Evolutionary conservation across 441 rosid genomes (phyloP).

Genomic region (Cnidoscolus chayamansa): DNA sequence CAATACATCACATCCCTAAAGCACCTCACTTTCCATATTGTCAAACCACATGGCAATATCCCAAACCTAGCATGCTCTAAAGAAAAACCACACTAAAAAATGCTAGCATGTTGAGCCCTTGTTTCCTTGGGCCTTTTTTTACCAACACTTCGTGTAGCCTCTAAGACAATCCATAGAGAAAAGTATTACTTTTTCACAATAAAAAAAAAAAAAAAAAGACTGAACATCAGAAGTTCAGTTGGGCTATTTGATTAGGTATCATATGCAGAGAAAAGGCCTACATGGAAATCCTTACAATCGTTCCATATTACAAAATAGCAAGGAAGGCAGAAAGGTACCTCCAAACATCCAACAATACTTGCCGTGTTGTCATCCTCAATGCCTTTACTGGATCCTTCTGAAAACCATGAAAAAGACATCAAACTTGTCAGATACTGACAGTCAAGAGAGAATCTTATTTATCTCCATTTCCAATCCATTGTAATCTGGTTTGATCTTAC

Average conservation of each 20-base stretch:
- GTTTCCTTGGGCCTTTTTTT: too few relatives aligned
- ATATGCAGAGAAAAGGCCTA: not conserved
- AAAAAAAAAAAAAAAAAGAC: not conserved
- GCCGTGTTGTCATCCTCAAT: conserved; percentile 70
- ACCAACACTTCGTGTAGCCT: too few relatives aligned
- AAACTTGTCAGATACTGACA: not conserved
- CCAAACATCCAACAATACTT: conserved; percentile 76
- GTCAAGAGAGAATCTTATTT: not conserved
- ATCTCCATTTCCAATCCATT: not conserved
- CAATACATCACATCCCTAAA: too few relatives aligned
- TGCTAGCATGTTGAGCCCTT: too few relatives aligned
- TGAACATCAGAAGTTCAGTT: not conserved
- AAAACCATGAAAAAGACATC: conserved; percentile 15
- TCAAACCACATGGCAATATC: too few relatives aligned
- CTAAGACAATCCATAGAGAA: too few relatives aligned
- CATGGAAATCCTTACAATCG: not conserved
- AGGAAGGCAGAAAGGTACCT: conserved; percentile 43
- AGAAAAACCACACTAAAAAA: too few relatives aligned
- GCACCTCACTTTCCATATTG: too few relatives aligned
- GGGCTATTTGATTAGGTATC: not conserved
- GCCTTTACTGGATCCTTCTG: conserved; percentile 78
- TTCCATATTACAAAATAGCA: not conserved
- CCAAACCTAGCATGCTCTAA: too few relatives aligned
- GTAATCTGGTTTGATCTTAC: not conserved
- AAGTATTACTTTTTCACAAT: too few relatives aligned